A percentile compares a stretch with the other conserved stretches of the same genome.
phyloP scores from a whole-genome alignment of 345 rosid genomes.

The Salix udensis region DNA sequence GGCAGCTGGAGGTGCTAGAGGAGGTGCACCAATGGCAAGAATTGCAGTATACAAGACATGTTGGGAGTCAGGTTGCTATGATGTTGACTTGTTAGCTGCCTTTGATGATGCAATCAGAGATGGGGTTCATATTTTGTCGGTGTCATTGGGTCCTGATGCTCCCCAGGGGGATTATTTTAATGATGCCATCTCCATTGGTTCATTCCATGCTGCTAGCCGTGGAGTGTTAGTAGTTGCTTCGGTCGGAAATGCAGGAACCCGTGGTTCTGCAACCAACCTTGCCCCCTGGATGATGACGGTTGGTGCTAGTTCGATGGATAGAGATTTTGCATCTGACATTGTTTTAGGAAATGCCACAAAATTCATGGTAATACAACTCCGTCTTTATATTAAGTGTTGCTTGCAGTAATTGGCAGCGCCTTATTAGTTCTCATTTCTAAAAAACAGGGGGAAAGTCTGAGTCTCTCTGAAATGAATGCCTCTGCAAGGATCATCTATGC shows the following conservation, averaged over 20 bases:
- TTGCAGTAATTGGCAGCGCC: background rate
- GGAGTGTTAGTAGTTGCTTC: conserved; percentile 55
- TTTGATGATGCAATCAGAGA: conserved; percentile 57
- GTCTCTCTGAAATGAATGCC: conserved; percentile 40
- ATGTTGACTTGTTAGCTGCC: conserved; percentile 49
- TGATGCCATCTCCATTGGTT: conserved; percentile 58
- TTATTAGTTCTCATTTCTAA: conserved; percentile 10
- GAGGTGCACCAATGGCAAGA: conserved; percentile 60
- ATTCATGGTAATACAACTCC: conserved; percentile 31
- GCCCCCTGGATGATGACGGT: conserved; percentile 63
- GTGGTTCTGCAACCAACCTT: conserved; percentile 48
- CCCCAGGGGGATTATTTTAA: conserved; percentile 54
- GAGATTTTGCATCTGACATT: conserved; percentile 44
- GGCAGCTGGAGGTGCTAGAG: conserved; percentile 52
- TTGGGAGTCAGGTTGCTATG: conserved; percentile 51
- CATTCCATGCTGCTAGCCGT: conserved; percentile 47
- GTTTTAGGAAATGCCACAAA: conserved; percentile 35
- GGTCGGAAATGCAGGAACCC: conserved; percentile 46
- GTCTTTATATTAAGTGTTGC: background rate
- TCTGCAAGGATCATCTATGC: conserved; percentile 45
- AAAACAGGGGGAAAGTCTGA: conserved; percentile 51
- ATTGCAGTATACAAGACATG: conserved; percentile 56
- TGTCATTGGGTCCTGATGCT: conserved; percentile 50
- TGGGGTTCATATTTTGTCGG: conserved; percentile 49
- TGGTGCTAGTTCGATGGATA: conserved; percentile 49